Conservation (phyloP, 192 early-diverging fungal species). For the Diversispora eburnea region DNA sequence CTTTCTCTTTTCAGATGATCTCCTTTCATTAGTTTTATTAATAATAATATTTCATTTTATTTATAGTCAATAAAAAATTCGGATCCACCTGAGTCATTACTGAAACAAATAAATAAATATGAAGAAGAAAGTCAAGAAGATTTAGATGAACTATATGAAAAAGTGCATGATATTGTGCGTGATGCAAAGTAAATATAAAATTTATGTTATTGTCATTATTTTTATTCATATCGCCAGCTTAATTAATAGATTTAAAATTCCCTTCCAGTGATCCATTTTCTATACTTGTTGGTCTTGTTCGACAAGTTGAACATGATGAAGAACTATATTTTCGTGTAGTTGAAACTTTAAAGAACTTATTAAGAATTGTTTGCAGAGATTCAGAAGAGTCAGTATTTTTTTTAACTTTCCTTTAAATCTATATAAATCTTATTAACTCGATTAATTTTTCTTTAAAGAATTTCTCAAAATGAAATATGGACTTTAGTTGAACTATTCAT, state of each 20-base stretch:
- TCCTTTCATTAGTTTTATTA: neutral
- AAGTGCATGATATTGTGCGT: slow-evolving; percentile 31
- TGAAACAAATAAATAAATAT: slow-evolving; percentile 43
- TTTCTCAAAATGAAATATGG: slow-evolving; percentile 48
- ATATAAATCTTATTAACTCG: neutral
- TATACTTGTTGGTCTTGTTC: slow-evolving; percentile 22
- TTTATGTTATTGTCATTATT: neutral
- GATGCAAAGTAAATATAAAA: slow-evolving; percentile 26
- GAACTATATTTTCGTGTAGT: slow-evolving; percentile 35
- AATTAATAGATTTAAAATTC: neutral
- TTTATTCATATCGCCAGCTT: neutral
- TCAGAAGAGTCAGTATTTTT: slow-evolving; percentile 1
- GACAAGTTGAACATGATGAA: slow-evolving; percentile 31
- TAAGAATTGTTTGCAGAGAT: slow-evolving; percentile 12
- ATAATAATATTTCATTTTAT: neutral
- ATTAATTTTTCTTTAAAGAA: slow-evolving; percentile 25
- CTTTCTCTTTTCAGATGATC: neutral
- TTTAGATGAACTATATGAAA: slow-evolving; percentile 39
- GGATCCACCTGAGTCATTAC: slow-evolving; percentile 40
- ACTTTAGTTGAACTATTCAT: slow-evolving; percentile 48
- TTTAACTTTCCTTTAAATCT: neutral
- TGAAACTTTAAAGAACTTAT: slow-evolving; percentile 35
- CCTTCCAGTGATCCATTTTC: slow-evolving; percentile 2
- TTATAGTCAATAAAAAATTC: slow-evolving; percentile 10
- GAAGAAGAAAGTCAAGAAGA: slow-evolving; percentile 43